Evolutionary conservation across 331 rosid genomes (phyloP), one percentile per base, ranked within the genome.

Genomic region (Quercus lobata): DNA sequence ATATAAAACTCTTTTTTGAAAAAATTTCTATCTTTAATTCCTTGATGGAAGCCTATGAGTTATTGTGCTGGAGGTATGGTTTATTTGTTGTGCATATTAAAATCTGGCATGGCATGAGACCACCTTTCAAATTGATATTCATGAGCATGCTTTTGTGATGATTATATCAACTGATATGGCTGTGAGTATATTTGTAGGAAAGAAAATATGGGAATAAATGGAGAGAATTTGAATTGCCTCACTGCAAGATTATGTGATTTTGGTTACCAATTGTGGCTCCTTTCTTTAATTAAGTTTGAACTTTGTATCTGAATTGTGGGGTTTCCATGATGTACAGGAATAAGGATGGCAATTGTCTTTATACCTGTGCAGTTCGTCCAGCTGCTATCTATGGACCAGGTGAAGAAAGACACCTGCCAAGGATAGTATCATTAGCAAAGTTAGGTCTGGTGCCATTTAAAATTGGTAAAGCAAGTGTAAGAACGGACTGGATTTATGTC

Each of bases 311-410:
- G 29, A 24, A 6, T 4, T 74, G 41, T 71, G 69, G 44, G 75
- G 17, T 56, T 55, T 85, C 49, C 35, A 24, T 54, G 21, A 29
- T 27, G 68, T 61, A 4, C 58, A 94, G 98, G 90, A 85, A 85
- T 32, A 69, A 86, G 74, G 78, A 81, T 18, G 90, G 86, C 53
- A 84, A 82, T 62, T 81, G 84, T 74, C 92, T 95, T 62, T 86
- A 89, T 80, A 90, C 97, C 32, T 92, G 97, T 84, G 93, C 97
- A 14, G 46, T 95, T 80, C 99, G 97, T 56, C 97, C 99, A 0
- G 97, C 94, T 80, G 97, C 96, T 68, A 95, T 95, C 46, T 95
- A 95, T 65, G 97, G 99, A 6, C 97, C 99, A 0, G 97, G 97
- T 25, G 99, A 95, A 87, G 97, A 91, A 75, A 92, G 97, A 79